Percentiles rank a stretch among this genome's conserved stretches.
Evolutionary conservation across 106 monocot species (phyloP).

Genomic region (Dendrobium catenatum): DNA sequence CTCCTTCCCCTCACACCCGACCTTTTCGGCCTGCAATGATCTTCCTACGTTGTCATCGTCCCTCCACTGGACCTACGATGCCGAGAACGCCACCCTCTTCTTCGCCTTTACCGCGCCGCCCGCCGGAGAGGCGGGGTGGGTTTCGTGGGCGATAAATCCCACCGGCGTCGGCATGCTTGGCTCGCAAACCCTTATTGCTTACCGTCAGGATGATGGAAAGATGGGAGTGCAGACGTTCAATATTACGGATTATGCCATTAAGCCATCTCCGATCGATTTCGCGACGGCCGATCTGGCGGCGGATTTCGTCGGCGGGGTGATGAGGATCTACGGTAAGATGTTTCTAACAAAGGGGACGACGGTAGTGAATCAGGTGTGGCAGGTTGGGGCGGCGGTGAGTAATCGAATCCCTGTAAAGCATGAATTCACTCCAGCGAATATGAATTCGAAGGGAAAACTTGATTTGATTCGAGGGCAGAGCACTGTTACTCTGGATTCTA

Average conservation of each 20-base stretch:
- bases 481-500: background rate
- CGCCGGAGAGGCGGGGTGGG: slow-evolving; percentile 34
- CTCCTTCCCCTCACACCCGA: slow-evolving; percentile 22
- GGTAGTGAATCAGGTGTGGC: slow-evolving; percentile 73
- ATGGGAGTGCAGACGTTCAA: slow-evolving; percentile 41
- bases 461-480: slow-evolving; percentile 34
- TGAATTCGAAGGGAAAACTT: slow-evolving; percentile 36
- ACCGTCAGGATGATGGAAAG: slow-evolving; percentile 23
- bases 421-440: slow-evolving; percentile 34
- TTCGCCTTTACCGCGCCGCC: slow-evolving; percentile 60
- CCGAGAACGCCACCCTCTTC: slow-evolving; percentile 17
- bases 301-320: slow-evolving; percentile 29
- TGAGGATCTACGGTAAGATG: slow-evolving; percentile 44
- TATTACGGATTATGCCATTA: slow-evolving; percentile 23
- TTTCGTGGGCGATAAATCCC: slow-evolving; percentile 76
- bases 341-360: slow-evolving; percentile 23
- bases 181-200: slow-evolving; percentile 53
- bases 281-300: slow-evolving; percentile 39
- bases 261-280: slow-evolving; percentile 32
- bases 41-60: slow-evolving; percentile 53
- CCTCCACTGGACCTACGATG: slow-evolving; percentile 52
- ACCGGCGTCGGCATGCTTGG: slow-evolving; percentile 34
- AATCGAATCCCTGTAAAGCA: slow-evolving; percentile 33
- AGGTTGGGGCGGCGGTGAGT: slow-evolving; percentile 38
- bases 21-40: slow-evolving; percentile 45